Evolutionary conservation across 495 filamentous ascomycete species (phyloP), one percentile per base, ranked within the genome.

Genomic region (Aspergillus steynii): DNA sequence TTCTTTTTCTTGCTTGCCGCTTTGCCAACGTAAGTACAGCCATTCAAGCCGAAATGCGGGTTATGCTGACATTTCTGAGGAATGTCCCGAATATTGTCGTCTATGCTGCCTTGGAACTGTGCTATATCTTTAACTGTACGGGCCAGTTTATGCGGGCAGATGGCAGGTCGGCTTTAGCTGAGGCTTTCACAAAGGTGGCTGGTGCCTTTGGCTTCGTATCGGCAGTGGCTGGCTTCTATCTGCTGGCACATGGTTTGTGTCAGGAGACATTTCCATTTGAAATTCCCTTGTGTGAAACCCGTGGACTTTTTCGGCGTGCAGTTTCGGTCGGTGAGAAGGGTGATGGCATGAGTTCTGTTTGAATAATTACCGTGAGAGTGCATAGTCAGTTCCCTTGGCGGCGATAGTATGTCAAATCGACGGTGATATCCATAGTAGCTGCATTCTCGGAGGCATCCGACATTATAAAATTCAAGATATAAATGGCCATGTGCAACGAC

Each of bases 1-100:
- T 55, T 67, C n/a, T 67, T 67, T 32, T 67, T 67, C 51, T 49
- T 64, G 9, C 54, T 67, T 4, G 65, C 65, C 20, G 50, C 58
- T 26, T 31, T 63, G 8, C 29, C 61, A 59, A 45, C 57, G 65
- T 67, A 50, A 56, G 65, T 61, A 34, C 27, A 26, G 15, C 1
- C 2, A 27, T 50, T 28, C 12, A 59, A 48, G 32, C 1, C 10
- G 34, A 4, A 56, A 14, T 46, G 32, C 8, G 12, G 2, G 48
- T 7, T 1, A 29, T 20, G 32, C 60, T 61, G 20, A 50, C 20
- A 59, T 47, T 2, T 32, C 29, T 25, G 20, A 67, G 65, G 14
- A 61, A 67, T 28, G 12, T 61, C 29, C 58, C 60, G 3, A 62
- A 65, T 28, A 65, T 65, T 45, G 45, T 65, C 1, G 28, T 64